Evolutionary conservation across 768 basidiomycete genomes (phyloP), one percentile per base, ranked within the genome.

Genomic region (Amylocystis lapponica): DNA sequence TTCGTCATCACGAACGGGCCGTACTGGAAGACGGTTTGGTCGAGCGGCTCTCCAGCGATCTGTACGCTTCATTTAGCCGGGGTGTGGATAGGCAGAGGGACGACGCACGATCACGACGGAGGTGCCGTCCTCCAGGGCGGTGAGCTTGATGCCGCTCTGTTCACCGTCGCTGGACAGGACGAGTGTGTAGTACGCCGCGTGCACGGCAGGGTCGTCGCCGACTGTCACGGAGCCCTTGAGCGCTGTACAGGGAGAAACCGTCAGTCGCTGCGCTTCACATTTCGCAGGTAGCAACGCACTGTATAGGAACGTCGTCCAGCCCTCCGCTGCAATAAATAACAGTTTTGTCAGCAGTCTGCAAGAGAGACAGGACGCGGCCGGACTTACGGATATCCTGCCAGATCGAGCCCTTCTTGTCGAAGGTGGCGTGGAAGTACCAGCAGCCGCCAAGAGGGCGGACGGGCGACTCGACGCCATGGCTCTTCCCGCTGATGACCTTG

Each of bases 381-480:
- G 12, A 65, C 83, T 57, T 51, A 81, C 88, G 93, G 30, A 97
- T 70, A 9, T 83, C 78, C 59, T 94, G 94, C 68, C 88, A 95
- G 23, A 90, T 73, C 23, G 59, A 57, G 2, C 76, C 80, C 23
- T 78, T 72, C 47, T 74, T 73, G 21, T 72, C 65, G 60, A 94
- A 81, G 45, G 68, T 78, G 48, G 84, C 65, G 57, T 94, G 89
- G 66, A 94, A 83, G 64, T 79, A 96, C 88, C 90, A 94, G 63
- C 92, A 94, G 5, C 94, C 94, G 11, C 94, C 94, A 1, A 93
- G 75, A 0, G 90, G 90, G 36, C 85, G 71, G 19, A 98, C 93
- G 21, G 92, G 92, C 2, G 90, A 93, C 57, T 85, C 83, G 12
- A 81, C 72, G 11, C 87, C 91, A 51, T 93, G 79, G 46, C 88